Evolutionary conservation across 176 grass and related monocot species (phyloP).

Genomic region (Lolium perenne): DNA sequence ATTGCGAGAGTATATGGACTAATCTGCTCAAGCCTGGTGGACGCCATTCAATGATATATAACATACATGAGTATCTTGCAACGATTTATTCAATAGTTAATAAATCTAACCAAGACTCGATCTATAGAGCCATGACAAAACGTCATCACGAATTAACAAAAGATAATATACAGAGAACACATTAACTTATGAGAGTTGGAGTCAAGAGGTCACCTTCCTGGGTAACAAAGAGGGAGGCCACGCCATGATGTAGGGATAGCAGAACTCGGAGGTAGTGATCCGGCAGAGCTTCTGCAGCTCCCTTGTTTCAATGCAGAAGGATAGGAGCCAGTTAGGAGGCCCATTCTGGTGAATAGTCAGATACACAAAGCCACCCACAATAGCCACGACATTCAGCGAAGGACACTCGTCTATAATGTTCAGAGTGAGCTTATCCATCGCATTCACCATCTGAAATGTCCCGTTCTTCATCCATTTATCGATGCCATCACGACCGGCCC

Average conservation of each 20-base stretch:
- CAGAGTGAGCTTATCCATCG: neutral
- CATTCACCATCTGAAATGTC: neutral
- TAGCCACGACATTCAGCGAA: neutral
- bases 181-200: too few relatives aligned
- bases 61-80: too few relatives aligned
- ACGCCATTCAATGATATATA: too few relatives aligned
- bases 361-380: neutral
- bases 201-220: neutral
- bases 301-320: neutral
- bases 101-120: too few relatives aligned
- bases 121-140: too few relatives aligned
- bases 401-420: neutral
- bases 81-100: too few relatives aligned
- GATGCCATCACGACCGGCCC: neutral
- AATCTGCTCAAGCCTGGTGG: too few relatives aligned
- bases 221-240: neutral
- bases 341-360: neutral
- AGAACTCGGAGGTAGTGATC: neutral
- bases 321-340: conserved; percentile 18
- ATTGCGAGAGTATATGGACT: too few relatives aligned
- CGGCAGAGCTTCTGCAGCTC: conserved; percentile 5
- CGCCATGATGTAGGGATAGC: conserved; percentile 17
- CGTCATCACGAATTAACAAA: too few relatives aligned
- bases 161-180: too few relatives aligned
- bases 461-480: neutral